A percentile compares a stretch with the other conserved stretches of the same genome.
phyloP scores from a whole-genome alignment of 176 grass and related monocot genomes.

The Bromus sterilis region DNA sequence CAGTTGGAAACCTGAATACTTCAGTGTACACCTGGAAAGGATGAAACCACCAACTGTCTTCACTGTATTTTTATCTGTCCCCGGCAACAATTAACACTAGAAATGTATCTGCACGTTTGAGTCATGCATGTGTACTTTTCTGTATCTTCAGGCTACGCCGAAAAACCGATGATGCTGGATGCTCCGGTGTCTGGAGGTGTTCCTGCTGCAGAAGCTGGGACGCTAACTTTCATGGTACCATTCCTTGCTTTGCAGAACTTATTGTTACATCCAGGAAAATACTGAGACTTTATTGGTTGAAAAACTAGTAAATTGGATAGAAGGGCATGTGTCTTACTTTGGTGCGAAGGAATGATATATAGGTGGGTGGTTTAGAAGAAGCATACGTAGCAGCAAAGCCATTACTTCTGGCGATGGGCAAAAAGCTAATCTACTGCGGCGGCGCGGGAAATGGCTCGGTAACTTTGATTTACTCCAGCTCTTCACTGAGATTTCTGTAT shows the following conservation, averaged over 20 bases:
- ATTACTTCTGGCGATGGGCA: slow-evolving; percentile 77
- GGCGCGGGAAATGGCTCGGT: slow-evolving; percentile 84
- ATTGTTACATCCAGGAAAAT: slow-evolving; percentile 2
- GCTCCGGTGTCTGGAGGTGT: slow-evolving; percentile 95
- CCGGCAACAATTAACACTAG: background rate
- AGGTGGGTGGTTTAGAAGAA: slow-evolving; percentile 90
- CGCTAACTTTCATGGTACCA: slow-evolving; percentile 89
- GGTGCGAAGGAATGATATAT: slow-evolving; percentile 17
- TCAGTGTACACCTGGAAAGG: background rate
- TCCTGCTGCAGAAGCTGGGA: slow-evolving; percentile 82
- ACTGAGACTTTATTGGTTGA: background rate
- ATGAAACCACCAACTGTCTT: background rate
- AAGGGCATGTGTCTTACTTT: slow-evolving; percentile 10
- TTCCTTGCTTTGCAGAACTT: slow-evolving; percentile 1
- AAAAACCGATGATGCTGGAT: slow-evolving; percentile 69
- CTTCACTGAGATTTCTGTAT: background rate
- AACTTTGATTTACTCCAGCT: slow-evolving; percentile 28
- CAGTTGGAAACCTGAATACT: background rate
- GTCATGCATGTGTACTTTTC: background rate
- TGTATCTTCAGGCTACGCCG: slow-evolving; percentile 50
- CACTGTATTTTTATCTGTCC: background rate
- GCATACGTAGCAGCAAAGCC: slow-evolving; percentile 79
- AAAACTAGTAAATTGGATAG: background rate
- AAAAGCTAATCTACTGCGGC: slow-evolving; percentile 79
- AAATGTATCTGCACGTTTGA: slow-evolving; percentile 12